Evolutionary conservation across 805 yeast genomes (phyloP).

Genomic region (Wickerhamiella australiensis): DNA sequence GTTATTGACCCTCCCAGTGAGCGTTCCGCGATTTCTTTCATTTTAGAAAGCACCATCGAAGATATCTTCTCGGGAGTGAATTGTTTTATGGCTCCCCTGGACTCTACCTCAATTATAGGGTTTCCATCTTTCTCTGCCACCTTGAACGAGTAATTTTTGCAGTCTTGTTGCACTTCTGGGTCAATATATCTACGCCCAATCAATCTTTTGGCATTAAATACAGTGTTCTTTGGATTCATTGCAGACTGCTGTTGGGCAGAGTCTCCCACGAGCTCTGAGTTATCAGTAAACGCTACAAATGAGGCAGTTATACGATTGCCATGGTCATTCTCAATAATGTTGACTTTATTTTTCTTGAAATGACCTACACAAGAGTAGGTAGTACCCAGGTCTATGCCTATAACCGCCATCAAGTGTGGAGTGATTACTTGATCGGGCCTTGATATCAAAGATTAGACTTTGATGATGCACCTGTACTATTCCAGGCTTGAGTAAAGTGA

Average conservation of each 20-base stretch:
- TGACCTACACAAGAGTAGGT: conserved; percentile 95
- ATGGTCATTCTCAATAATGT: conserved; percentile 88
- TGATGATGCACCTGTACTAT: too few relatives aligned
- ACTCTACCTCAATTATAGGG: conserved; percentile 69
- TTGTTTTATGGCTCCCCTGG: conserved; percentile 57
- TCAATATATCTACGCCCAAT: conserved; percentile 76
- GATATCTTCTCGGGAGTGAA: conserved; percentile 91
- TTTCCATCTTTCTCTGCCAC: conserved; percentile 61
- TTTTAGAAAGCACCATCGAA: conserved; percentile 80
- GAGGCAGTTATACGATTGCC: conserved; percentile 97
- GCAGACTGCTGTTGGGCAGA: conserved; percentile 96
- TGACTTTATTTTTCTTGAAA: conserved; percentile 74
- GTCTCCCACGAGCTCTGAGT: conserved; percentile 87
- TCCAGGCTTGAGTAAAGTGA: too few relatives aligned
- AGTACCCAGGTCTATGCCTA: conserved; percentile 95
- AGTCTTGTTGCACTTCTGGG: conserved; percentile 64
- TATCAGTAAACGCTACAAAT: conserved; percentile 82
- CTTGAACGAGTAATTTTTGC: conserved; percentile 70
- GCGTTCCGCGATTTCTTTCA: conserved; percentile 88
- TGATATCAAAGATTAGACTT: too few relatives aligned
- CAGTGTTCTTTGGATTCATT: conserved; percentile 71
- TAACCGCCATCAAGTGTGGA: too few relatives aligned
- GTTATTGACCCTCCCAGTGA: conserved; percentile 74
- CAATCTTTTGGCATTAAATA: conserved; percentile 83
- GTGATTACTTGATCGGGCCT: too few relatives aligned